Evolutionary conservation across 1,284 basidiomycete species (phyloP).

Genomic region (Boletus smithii): DNA sequence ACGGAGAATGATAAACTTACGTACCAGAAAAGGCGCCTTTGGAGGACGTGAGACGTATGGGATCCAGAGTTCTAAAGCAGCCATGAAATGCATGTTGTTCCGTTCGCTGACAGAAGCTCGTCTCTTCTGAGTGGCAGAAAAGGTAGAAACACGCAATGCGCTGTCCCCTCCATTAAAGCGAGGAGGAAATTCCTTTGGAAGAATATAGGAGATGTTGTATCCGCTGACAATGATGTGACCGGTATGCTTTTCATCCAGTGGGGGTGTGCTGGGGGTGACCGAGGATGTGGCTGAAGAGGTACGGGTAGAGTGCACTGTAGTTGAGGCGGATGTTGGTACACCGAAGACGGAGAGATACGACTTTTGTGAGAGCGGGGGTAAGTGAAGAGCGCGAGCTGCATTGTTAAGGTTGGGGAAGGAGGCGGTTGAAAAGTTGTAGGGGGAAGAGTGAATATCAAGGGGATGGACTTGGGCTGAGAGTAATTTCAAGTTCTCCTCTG

Average conservation of each 20-base stretch:
- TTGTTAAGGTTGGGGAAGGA: conserved; percentile 62
- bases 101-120: conserved; percentile 55
- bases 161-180: conserved; percentile 37
- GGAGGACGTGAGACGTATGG: conserved; percentile 66
- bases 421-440: conserved; percentile 68
- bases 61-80: conserved; percentile 70
- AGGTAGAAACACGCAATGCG: conserved; percentile 32
- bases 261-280: conserved; percentile 33
- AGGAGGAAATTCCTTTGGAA: conserved; percentile 68
- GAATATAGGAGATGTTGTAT: conserved; percentile 71
- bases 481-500: conserved; percentile 77
- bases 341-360: conserved; percentile 57
- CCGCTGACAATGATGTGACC: conserved; percentile 72
- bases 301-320: conserved; percentile 39
- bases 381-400: conserved; percentile 63
- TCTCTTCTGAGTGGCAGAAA: conserved; percentile 41
- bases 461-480: conserved; percentile 70
- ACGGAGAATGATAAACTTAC: conserved; percentile 24
- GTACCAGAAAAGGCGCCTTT: conserved; percentile 64
- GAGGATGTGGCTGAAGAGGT: conserved; percentile 28
- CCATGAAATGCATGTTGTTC: conserved; percentile 67
- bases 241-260: conserved; percentile 61
- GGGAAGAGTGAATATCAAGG: conserved; percentile 61
- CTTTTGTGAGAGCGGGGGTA: conserved; percentile 57
- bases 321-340: conserved; percentile 35